Percentiles rank a stretch among this genome's conserved stretches.
Conservation (phyloP, 2,329 filamentous ascomycete genomes). For the Trichoderma citrinoviride region DNA sequence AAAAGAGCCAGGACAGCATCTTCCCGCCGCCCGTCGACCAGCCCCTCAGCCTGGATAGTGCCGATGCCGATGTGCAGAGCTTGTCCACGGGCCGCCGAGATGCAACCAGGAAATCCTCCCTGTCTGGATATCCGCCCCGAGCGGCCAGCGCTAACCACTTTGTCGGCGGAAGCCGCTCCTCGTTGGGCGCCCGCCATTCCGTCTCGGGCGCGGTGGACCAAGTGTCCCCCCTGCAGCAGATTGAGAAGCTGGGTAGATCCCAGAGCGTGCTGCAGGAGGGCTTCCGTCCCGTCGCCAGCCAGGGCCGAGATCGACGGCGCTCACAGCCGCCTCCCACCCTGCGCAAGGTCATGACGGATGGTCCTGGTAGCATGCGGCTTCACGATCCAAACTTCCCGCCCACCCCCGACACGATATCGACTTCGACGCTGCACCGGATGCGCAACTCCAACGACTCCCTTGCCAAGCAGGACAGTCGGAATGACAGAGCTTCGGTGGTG, state of each 20-base stretch:
- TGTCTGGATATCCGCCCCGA: constrained; percentile 26
- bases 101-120: constrained; percentile 12
- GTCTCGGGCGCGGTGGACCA: constrained; percentile 39
- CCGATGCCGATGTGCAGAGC: constrained; percentile 19
- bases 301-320: constrained; percentile 28
- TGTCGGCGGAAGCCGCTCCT: neutral
- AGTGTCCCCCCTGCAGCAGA: constrained; percentile 45
- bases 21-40: constrained; percentile 33
- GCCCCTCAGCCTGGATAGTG: constrained; percentile 32
- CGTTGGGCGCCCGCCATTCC: constrained; percentile 40
- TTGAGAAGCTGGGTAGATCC: constrained; percentile 44
- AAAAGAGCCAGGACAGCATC: constrained; percentile 35
- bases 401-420: constrained; percentile 60
- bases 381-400: constrained; percentile 51
- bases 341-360: constrained; percentile 49
- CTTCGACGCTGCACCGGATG: constrained; percentile 50
- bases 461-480: constrained; percentile 34
- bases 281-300: constrained; percentile 31
- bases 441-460: constrained; percentile 52
- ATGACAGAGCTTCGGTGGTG: constrained; percentile 33
- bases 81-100: neutral
- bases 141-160: constrained; percentile 30
- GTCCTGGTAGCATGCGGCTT: constrained; percentile 40
- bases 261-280: constrained; percentile 32
- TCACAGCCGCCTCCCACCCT: constrained; percentile 33